Conservation (phyloP, 345 rosid genomes). For the Eucalyptus erythrocorys region DNA sequence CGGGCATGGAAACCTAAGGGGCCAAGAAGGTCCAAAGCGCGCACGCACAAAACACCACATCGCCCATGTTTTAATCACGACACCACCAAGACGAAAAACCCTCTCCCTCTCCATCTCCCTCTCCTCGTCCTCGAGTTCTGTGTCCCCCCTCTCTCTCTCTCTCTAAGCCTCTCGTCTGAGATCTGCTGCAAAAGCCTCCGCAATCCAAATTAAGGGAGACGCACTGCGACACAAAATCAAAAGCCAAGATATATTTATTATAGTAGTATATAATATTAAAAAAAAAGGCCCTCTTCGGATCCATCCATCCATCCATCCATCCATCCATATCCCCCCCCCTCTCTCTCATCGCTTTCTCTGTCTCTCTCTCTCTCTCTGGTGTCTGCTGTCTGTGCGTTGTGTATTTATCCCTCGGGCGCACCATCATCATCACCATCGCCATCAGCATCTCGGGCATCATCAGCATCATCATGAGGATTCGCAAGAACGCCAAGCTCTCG, state of each 20-base stretch:
- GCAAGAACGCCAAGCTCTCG: constrained; percentile 69
- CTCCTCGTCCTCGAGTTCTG: neutral
- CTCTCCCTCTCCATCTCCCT: neutral
- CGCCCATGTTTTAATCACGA: neutral
- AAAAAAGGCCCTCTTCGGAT: neutral
- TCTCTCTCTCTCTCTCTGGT: neutral
- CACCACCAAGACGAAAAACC: neutral
- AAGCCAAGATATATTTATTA: neutral
- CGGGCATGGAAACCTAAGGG: neutral
- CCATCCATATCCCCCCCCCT: neutral
- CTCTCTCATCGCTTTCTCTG: neutral
- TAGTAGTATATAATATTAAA: no score
- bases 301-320: neutral
- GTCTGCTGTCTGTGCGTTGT: neutral
- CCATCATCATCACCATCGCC: neutral
- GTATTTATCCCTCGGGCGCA: neutral
- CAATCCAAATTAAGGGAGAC: neutral
- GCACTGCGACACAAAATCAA: neutral
- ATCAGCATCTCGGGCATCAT: neutral
- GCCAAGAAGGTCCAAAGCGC: neutral
- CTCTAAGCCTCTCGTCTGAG: neutral
- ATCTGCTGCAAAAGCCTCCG: neutral
- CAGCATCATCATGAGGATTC: constrained; percentile 60
- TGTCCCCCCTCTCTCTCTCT: neutral
- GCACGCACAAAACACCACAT: neutral